Conservation (phyloP, 2,329 filamentous ascomycete species). For the Cordyceps fumosorosea region DNA sequence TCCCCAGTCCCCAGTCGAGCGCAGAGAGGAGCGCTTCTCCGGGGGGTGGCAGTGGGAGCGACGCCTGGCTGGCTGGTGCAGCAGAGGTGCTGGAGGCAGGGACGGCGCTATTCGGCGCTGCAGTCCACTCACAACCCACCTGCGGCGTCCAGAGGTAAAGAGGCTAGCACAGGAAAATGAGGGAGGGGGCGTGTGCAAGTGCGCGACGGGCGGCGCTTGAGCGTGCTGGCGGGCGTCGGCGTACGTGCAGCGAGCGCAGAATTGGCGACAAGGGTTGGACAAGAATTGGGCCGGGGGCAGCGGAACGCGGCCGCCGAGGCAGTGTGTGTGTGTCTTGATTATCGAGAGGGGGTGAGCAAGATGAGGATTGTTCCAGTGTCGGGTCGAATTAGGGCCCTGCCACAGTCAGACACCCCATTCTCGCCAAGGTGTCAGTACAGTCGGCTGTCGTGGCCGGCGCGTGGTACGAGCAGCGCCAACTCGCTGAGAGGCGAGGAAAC, state of each 20-base stretch:
- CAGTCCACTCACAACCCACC: constrained; percentile 7
- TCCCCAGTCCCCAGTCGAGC: no score
- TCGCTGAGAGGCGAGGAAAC: neutral
- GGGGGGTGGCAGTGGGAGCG: constrained; percentile 1
- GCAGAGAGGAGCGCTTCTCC: constrained; percentile 7
- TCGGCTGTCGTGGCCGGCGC: no score
- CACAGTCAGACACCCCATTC: neutral
- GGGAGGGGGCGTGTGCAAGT: constrained; percentile 4
- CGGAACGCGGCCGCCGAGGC: neutral
- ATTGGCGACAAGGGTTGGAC: constrained; percentile 6
- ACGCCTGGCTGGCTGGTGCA: constrained; percentile 8
- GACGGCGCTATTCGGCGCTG: constrained; percentile 9
- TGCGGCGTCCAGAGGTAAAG: neutral
- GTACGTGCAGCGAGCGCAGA: neutral
- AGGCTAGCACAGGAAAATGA: neutral
- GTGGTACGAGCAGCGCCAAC: neutral
- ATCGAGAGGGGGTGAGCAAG: neutral
- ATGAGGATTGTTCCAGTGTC: neutral
- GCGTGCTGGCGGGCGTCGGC: neutral
- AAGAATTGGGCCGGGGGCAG: neutral
- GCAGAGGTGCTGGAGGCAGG: neutral
- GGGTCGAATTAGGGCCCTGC: no score
- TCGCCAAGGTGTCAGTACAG: neutral
- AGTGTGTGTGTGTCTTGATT: neutral
- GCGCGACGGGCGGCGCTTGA: neutral